phyloP scores from a whole-genome alignment of 352 stramenopile genomes.

The Globisporangium polare region DNA sequence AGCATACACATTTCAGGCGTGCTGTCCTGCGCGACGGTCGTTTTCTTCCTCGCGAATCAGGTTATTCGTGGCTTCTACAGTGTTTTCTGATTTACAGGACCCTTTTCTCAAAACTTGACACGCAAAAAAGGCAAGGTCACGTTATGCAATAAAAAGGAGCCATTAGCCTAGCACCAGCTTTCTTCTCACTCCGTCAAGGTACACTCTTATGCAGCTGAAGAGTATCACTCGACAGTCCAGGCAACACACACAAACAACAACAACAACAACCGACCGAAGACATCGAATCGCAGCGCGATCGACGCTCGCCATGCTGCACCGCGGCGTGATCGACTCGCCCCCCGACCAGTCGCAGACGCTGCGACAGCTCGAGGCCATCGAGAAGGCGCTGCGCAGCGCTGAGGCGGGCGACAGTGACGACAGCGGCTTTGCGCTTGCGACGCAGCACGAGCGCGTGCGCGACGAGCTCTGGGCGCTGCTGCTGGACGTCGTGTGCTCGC shows the following conservation, averaged over 20 bases:
- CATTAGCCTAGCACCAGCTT: too few relatives aligned
- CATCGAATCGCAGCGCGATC: neutral
- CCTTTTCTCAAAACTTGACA: too few relatives aligned
- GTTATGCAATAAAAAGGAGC: too few relatives aligned
- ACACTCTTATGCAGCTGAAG: neutral
- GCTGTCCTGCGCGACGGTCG: too few relatives aligned
- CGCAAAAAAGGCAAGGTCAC: too few relatives aligned
- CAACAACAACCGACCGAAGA: neutral
- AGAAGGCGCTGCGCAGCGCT: conserved; percentile 28
- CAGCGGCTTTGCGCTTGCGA: conserved; percentile 16
- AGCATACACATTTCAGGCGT: too few relatives aligned
- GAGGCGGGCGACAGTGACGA: too few relatives aligned
- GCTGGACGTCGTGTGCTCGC: conserved; percentile 67
- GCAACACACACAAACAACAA: conserved; percentile 1
- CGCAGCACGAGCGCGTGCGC: conserved; percentile 20
- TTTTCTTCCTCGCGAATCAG: too few relatives aligned
- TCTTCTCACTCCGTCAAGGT: neutral
- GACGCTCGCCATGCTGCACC: conserved; percentile 7
- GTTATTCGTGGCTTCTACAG: too few relatives aligned
- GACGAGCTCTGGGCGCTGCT: conserved; percentile 59
- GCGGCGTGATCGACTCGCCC: conserved; percentile 44
- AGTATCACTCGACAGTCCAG: neutral
- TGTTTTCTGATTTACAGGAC: too few relatives aligned
- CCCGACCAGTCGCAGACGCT: conserved; percentile 47
- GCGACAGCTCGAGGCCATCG: conserved; percentile 41